Base-by-base conservation (phyloP, 108 stramenopile genomes). In the Epithemia pelagica region DNA sequence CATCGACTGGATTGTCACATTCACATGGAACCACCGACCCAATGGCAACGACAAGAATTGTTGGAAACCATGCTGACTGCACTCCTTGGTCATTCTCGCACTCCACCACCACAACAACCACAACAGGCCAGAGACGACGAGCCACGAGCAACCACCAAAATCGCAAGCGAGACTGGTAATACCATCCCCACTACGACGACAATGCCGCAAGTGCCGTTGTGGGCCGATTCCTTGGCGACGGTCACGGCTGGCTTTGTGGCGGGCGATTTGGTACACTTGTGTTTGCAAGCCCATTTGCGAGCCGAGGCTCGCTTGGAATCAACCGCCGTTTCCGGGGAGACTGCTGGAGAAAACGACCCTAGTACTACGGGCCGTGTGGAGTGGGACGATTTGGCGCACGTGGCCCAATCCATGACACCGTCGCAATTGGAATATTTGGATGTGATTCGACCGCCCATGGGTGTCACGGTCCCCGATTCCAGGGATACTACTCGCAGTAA, bases 341-440 rank as follows among this genome's bases (percentile, higher is more conserved):
- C 37, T 15, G 37, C 37, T 10, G 37, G 5, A 5, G 37, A 46
- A 46, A 46, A 46, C 37, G 15, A 46, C 10, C 10, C 5, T 15
- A 20, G n/a, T 18, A 58, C 37, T 46, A 46, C 15, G 37, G 37
- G 5, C 15, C 37, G 10, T 10, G 72, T 85, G 37, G 52, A 61
- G 37, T 90, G 87, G 86, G 68, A 78, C 30, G 78, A 85, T 68
- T 61, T 88, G 23, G 71, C 64, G 65, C 78, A 87, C 28, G 84
- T 87, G n/a, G 80, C 83, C 3, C 70, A 72, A 55, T 26, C 59
- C 0, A 74, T 72, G 37, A 64, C 85, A 59, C 92, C 92, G 0
- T 90, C 89, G 0, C 86, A 94, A 69, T 80, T 94, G 2, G 73
- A 84, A n/a, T 69, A 74, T 24, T 65, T 94, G 65, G 92, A 94